These are phyloP conservation scores for Castanopsis chinensis DNA, from an alignment of 306 rosid species.

Conservation along the genomic window DNA sequence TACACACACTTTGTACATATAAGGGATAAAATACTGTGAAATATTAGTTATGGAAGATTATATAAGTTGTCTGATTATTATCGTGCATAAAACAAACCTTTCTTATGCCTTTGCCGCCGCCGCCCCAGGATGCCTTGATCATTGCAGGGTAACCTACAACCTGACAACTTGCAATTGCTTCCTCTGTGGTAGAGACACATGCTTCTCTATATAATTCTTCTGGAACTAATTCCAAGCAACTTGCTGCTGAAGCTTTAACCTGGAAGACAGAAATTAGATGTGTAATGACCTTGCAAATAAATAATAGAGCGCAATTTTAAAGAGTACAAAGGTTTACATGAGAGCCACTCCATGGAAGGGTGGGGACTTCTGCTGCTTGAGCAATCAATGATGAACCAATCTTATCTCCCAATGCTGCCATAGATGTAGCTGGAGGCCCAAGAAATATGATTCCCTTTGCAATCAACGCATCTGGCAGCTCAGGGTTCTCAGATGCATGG, in stretches of 20 bases:
- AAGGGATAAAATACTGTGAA: constrained; percentile 5
- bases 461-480: constrained; percentile 90
- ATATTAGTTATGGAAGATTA: constrained; percentile 12
- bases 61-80: constrained; percentile 4
- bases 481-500: constrained; percentile 98
- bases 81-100: constrained; percentile 65
- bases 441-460: constrained; percentile 92
- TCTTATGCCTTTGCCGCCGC: constrained; percentile 99
- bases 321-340: constrained; percentile 55
- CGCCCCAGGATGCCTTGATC: constrained; percentile 99
- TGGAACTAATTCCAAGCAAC: constrained; percentile 76
- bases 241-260: constrained; percentile 80
- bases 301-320: constrained; percentile 4
- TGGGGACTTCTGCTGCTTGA: constrained; percentile 96
- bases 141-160: constrained; percentile 98
- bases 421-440: constrained; percentile 89
- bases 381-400: constrained; percentile 99
- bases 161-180: constrained; percentile 95
- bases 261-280: constrained; percentile 34
- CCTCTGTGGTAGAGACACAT: constrained; percentile 94
- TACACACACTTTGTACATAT: neutral
- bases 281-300: neutral
- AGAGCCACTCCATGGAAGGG: constrained; percentile 99
- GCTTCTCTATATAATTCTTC: constrained; percentile 92
- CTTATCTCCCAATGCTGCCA: constrained; percentile 99